These are phyloP conservation scores for Tulasnella sp. DNA, from an alignment of 768 basidiomycete species.

Conservation along the genomic window DNA sequence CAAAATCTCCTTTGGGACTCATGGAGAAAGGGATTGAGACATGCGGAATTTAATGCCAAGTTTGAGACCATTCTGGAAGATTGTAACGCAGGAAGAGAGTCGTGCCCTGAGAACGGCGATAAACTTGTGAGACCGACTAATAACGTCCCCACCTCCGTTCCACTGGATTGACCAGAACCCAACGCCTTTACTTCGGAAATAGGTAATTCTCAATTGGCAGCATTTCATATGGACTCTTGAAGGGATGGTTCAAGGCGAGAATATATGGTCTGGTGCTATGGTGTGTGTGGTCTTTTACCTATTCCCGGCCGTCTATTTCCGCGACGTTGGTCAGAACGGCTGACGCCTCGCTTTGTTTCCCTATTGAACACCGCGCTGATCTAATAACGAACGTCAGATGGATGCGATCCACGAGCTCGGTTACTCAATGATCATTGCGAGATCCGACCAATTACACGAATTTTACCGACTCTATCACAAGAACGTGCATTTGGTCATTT, in stretches of 20 bases:
- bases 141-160: background rate
- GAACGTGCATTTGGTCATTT: background rate
- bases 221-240: constrained; percentile 12
- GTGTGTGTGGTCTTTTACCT: background rate
- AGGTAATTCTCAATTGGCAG: constrained; percentile 9
- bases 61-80: background rate
- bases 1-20: background rate
- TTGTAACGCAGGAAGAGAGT: background rate
- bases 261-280: constrained; percentile 28
- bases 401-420: constrained; percentile 9
- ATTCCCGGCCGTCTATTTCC: background rate
- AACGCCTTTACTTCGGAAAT: background rate
- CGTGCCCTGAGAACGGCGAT: background rate
- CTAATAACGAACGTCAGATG: background rate
- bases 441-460: background rate
- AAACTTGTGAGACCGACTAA: background rate
- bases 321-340: background rate
- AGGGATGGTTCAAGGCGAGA: constrained; percentile 18
- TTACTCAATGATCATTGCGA: constrained; percentile 19
- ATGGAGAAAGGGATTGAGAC: background rate
- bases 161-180: background rate
- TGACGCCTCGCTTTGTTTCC: background rate
- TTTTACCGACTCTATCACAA: constrained; percentile 19
- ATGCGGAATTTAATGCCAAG: background rate
- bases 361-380: background rate